Evolutionary conservation across 2,329 filamentous ascomycete genomes (phyloP), one percentile per base, ranked within the genome.

Genomic region (Tympanopsis confertula): DNA sequence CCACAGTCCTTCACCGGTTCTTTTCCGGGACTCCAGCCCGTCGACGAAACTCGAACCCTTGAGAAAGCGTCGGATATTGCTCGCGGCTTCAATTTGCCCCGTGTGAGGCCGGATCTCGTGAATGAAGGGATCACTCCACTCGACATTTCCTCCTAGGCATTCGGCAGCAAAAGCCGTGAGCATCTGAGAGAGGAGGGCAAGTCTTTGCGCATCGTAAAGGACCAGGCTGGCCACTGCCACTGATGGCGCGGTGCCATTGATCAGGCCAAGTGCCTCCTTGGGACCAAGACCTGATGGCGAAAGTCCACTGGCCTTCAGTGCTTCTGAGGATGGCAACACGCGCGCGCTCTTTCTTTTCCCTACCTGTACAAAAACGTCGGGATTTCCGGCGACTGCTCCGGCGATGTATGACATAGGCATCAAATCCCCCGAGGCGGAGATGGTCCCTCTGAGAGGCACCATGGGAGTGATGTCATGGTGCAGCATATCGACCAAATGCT

Each of bases 81-180:
- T 47, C 0, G 76, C 69, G 0, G 60, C 65, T 47, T 80, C 74
- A 3, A 61, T 57, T 44, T 83, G 78, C 1, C 78, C 78, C 0
- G 53, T 49, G 47, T 83, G 78, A 1, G 78, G 77, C 1, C 78
- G 65, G 4, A 67, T 58, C 2, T 55, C 47, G 2, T 74, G 65
- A 39, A 81, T 69, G 48, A 81, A 81, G 0, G 70, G 65, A 40
- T 74, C 57, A 41, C 70, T 73, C 50, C 68, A 74, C 44, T 71
- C 66, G 2, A 63, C 61, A 10, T 67, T 73, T 1, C 74, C 78
- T 0, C 52, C 49, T 37, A 82, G 55, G 1, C 71, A 71, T 50
- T 83, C 78, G 1, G 71, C 66, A 3, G 61, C 62, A 61, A 82
- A 74, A 1, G 71, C 74, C 0, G 78, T 79, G 2, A 80, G 52